Evolutionary conservation across 2,329 filamentous ascomycete genomes (phyloP), one percentile per base, ranked within the genome.

Genomic region (Helotiales sp.): DNA sequence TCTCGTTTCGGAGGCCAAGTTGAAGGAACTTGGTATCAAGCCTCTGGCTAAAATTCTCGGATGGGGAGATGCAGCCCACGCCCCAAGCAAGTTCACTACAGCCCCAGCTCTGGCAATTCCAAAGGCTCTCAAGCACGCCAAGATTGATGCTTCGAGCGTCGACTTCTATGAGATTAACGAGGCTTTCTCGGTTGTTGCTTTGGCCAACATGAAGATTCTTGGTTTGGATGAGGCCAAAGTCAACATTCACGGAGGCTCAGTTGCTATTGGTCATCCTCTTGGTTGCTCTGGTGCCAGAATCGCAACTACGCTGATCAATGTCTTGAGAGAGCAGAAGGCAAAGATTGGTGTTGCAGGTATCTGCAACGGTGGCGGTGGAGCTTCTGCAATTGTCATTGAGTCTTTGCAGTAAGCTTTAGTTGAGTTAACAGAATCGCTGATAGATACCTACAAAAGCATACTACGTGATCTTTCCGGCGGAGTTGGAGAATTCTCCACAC

Each of bases 91-190:
- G 80, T 99, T 99, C 87, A 99, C 96, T 73, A 96, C 93, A 58
- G 91, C 96, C 8, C 96, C 96, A 10, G 88, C 96, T 22, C 87
- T 98, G 65, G 96, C 96, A 72, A 96, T 99, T 75, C 96, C 96
- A 79, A 99, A 98, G 86, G 96, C 96, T 66, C 88, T 99, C 77
- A 93, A 95, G 86, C 95, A 99, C 82, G 96, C 96, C 69, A 92
- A 92, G 70, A 83, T 99, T 70, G 87, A 88, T 65, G 86, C 89
- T 74, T 88, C 90, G 71, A 86, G 92, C 67, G 86, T 99, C 66
- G 95, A 98, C 77, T 96, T 89, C 75, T 99, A 96, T 80, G 96
- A 99, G 86, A 97, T 99, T 86, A 99, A 99, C 85, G 96, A 99
- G 85, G 96, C 96, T 49, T 99, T 99, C 85, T 96, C 92, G 70